A percentile compares a stretch with the other conserved stretches of the same genome.
Evolutionary conservation across 2,329 filamentous ascomycete species (phyloP).

Genomic region (Pseudogymnoascus sp.): DNA sequence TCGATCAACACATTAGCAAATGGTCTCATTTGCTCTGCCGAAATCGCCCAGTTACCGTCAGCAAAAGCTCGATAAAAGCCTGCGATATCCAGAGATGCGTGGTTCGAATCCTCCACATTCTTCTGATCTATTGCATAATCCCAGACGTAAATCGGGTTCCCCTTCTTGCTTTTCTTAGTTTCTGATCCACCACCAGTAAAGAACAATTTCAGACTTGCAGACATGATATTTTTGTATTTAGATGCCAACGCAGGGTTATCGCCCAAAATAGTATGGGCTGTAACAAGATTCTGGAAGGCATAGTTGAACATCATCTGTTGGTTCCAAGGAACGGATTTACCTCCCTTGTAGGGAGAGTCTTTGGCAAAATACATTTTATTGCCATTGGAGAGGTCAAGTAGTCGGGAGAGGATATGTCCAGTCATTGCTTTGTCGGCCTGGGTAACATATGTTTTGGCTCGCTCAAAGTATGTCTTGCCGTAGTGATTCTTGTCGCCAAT

Average conservation of each 20-base stretch:
- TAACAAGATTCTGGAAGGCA: constrained; percentile 16
- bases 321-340: constrained; percentile 18
- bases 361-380: constrained; percentile 19
- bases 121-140: constrained; percentile 14
- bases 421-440: background rate
- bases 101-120: constrained; percentile 17
- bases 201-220: background rate
- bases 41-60: constrained; percentile 14
- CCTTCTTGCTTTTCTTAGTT: constrained; percentile 8
- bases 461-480: background rate
- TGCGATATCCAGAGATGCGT: constrained; percentile 16
- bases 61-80: constrained; percentile 16
- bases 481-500: background rate
- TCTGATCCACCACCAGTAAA: background rate
- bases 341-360: constrained; percentile 17
- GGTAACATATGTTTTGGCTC: background rate
- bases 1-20: constrained; percentile 19
- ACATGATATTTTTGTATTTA: background rate
- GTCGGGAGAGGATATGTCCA: background rate
- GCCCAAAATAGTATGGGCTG: constrained; percentile 15
- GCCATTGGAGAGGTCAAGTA: constrained; percentile 12
- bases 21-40: constrained; percentile 15
- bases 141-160: constrained; percentile 16
- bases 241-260: constrained; percentile 14
- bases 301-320: constrained; percentile 22